A percentile compares a stretch with the other conserved stretches of the same genome.
phyloP scores from a whole-genome alignment of 1,284 basidiomycete species.

The Omphalotus olearius region DNA sequence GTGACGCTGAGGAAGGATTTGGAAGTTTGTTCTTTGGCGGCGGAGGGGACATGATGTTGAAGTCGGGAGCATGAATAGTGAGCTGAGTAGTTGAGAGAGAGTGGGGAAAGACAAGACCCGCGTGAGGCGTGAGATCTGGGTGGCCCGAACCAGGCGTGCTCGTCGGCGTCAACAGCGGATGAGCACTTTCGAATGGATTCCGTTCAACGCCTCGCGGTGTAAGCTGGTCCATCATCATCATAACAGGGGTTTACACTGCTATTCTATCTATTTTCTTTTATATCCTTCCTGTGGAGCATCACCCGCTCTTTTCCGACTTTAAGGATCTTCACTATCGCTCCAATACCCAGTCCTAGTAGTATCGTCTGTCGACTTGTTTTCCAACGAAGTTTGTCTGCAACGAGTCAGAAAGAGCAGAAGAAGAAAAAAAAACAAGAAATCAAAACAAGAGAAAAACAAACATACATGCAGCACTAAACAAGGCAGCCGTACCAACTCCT shows the following conservation, averaged over 20 bases:
- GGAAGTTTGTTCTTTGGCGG: slow-evolving; percentile 34
- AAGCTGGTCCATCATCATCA: slow-evolving; percentile 67
- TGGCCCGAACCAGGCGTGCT: slow-evolving; percentile 25
- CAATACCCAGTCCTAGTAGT: slow-evolving; percentile 49
- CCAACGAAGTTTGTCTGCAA: slow-evolving; percentile 57
- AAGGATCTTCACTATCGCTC: slow-evolving; percentile 47
- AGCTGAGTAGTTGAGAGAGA: slow-evolving; percentile 69
- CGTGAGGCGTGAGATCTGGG: slow-evolving; percentile 34
- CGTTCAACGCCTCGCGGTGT: slow-evolving; percentile 64
- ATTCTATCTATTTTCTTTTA: slow-evolving; percentile 15
- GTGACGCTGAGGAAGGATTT: slow-evolving; percentile 32
- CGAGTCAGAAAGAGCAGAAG: slow-evolving; percentile 1
- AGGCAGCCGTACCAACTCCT: slow-evolving; percentile 54
- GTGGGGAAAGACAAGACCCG: slow-evolving; percentile 21
- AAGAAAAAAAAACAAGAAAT: background rate
- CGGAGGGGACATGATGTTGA: slow-evolving; percentile 65
- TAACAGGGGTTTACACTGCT: slow-evolving; percentile 26
- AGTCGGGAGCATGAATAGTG: slow-evolving; percentile 76
- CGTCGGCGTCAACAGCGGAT: slow-evolving; percentile 16
- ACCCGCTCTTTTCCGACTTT: slow-evolving; percentile 33
- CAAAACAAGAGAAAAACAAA: slow-evolving; percentile 18
- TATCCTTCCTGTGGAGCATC: slow-evolving; percentile 11
- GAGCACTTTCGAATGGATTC: slow-evolving; percentile 66
- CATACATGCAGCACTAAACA: slow-evolving; percentile 65
- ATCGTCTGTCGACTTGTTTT: slow-evolving; percentile 44